These are phyloP conservation scores for Salvia hispanica DNA, from an alignment of 257 asterid genomes.

Conservation along the genomic window DNA sequence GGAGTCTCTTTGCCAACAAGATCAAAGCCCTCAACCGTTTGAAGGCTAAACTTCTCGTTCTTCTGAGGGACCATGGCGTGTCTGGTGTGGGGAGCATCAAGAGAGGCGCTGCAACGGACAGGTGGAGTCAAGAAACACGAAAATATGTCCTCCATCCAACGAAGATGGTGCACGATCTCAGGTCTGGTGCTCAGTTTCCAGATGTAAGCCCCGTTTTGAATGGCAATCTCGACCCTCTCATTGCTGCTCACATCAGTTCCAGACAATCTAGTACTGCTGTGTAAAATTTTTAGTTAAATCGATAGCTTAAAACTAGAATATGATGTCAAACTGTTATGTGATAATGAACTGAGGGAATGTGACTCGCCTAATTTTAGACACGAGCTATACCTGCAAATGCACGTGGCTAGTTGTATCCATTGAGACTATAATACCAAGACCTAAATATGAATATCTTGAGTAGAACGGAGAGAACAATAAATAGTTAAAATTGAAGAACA, in stretches of 20 bases:
- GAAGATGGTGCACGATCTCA: constrained; percentile 63
- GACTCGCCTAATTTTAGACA: too few species aligned
- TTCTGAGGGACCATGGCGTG: constrained; percentile 49
- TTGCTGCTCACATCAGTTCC: constrained; percentile 61
- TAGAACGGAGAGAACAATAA: too few species aligned
- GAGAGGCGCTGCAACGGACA: constrained; percentile 34
- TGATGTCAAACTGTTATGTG: neutral
- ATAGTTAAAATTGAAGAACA: too few species aligned
- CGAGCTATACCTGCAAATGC: too few species aligned
- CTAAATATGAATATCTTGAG: too few species aligned
- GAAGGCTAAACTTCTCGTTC: constrained; percentile 66
- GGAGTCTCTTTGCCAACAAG: constrained; percentile 76
- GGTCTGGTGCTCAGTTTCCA: constrained; percentile 53
- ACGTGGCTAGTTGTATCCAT: too few species aligned
- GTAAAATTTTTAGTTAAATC: constrained; percentile 5
- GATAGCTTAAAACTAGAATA: neutral
- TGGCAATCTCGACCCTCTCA: constrained; percentile 71
- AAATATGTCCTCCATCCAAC: constrained; percentile 52
- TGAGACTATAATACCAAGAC: too few species aligned
- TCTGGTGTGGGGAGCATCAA: constrained; percentile 40
- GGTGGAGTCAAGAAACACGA: constrained; percentile 56
- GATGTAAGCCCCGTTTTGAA: constrained; percentile 58
- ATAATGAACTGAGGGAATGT: neutral
- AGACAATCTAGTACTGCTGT: constrained; percentile 37
- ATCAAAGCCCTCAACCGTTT: constrained; percentile 75